Base-by-base conservation (phyloP, 495 filamentous ascomycete genomes). In the Penicillium desertorum region DNA sequence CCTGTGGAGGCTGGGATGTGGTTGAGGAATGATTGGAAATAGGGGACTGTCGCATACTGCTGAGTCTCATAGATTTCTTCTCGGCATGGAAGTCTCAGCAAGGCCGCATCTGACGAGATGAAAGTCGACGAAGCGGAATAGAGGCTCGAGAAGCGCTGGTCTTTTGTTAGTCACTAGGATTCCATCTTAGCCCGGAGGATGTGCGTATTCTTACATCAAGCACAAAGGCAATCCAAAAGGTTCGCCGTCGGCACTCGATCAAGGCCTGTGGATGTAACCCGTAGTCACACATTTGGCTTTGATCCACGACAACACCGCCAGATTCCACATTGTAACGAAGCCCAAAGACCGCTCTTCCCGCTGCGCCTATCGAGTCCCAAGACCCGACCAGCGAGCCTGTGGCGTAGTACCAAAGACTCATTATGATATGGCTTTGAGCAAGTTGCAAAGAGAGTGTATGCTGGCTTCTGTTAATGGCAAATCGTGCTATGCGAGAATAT, bases 221-320 rank as follows among this genome's bases (percentile, higher is more conserved):
- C 51, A 87, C 54, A 58, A 83, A 88, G 30, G 79, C 76, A 14
- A 82, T 79, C 87, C 86, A 89, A 64, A 88, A 88, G 0, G 84
- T 88, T 47, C 86, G 73, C 34, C 86, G 77, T 42, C 83, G 78
- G 64, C 85, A 86, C 68, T 90, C 87, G 8, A 81, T 79, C 64
- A 85, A 76, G 14, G 79, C 82, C 51, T 75, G 66, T 45, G 79
- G 79, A 54, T 81, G 79, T 32, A 88, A 66, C 7, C 80, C 84
- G 66, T 81, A 88, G 27, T 83, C 81, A 47, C 76, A 80, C 0
- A 62, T 48, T n/a, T 69, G 62, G 27, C 64, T 72, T 45, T 76
- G 72, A 16, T 78, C 69, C 11, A 77, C 70, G 36, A 79, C 74
- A 4, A 75, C 73, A 29, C 80, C 75, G 7, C 81, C 82, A 46